Conservation (phyloP, 2,329 filamentous ascomycete species). For the Venturia pyrina region DNA sequence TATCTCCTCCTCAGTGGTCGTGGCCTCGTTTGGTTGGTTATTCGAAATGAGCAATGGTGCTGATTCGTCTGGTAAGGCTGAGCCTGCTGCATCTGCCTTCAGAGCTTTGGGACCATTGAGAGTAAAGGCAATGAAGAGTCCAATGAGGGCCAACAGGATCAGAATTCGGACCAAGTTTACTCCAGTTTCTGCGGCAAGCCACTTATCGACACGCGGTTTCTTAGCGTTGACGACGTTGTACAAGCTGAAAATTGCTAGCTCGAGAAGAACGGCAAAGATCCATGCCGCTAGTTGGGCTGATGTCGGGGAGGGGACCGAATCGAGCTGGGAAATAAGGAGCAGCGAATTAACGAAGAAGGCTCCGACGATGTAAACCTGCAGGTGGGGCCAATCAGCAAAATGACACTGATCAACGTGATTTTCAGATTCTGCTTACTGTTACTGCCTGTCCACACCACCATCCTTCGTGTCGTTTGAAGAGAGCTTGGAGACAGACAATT, state of each 20-base stretch:
- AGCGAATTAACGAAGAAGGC: slow-evolving; percentile 82
- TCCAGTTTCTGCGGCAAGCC: slow-evolving; percentile 56
- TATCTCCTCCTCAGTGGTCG: slow-evolving; percentile 28
- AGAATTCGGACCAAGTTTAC: slow-evolving; percentile 60
- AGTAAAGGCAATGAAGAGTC: slow-evolving; percentile 39
- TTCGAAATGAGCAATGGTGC: not conserved
- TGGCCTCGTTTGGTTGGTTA: slow-evolving; percentile 1
- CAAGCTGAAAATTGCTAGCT: slow-evolving; percentile 59
- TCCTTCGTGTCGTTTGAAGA: slow-evolving; percentile 51
- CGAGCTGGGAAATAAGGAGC: slow-evolving; percentile 75
- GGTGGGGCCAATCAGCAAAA: slow-evolving; percentile 11
- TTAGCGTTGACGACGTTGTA: slow-evolving; percentile 60
- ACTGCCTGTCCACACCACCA: slow-evolving; percentile 79
- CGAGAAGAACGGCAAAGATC: slow-evolving; percentile 61
- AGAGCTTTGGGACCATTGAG: not conserved
- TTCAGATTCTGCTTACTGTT: slow-evolving; percentile 47
- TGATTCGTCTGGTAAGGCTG: slow-evolving; percentile 2
- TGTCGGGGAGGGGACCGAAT: slow-evolving; percentile 72
- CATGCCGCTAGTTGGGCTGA: slow-evolving; percentile 72
- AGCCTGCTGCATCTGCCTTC: not conserved
- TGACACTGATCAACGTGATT: slow-evolving; percentile 15
- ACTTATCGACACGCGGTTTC: slow-evolving; percentile 50
- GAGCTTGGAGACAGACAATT: slow-evolving; percentile 64
- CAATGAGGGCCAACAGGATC: slow-evolving; percentile 49
- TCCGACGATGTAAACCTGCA: slow-evolving; percentile 72